Base-by-base conservation (phyloP, 495 filamentous ascomycete genomes). In the Elaphomyces granulatus region DNA sequence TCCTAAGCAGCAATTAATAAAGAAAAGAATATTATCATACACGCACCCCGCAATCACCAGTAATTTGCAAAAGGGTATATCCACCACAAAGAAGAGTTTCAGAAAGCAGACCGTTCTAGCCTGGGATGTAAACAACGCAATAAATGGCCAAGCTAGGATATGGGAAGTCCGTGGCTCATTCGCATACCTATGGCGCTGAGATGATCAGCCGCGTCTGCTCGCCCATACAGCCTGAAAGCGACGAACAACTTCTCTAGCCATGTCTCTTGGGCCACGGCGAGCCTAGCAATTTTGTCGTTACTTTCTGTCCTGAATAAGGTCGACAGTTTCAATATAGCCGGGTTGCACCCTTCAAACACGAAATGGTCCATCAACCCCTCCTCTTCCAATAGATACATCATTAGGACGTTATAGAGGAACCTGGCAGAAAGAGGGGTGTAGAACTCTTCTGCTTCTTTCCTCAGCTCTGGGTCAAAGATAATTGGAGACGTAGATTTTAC, bases 221-320 rank as follows among this genome's bases (percentile, higher is more conserved):
- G 15, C 10, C 37, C 37, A 17, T 38, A 18, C 6, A 38, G 18
- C 21, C 31, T 14, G 15, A 38, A 28, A 15, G 19, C 37, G 18
- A 26, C 21, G 4, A 20, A n/a, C 1, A 38, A 21, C 37, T 21
- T 38, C 37, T 38, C 37, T 12, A 3, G 16, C 37, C 37, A 38
- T n/a, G 37, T 38, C 10, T 38, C 21, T n/a, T 38, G 18, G 16
- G 16, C 15, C 19, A 26, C 21, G 17, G 37, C 37, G 31, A 38
- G 37, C 18, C 15, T 30, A 15, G 21, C 20, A 20, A 38, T 26
- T 16, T 16, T 20, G 19, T 15, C 18, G n/a, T 38, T 38, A 12
- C 31, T 16, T 2, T 15, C 37, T 20, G 12, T 26, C 9, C 21
- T 15, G 21, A 38, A 38, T n/a, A n/a, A n/a, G n/a, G n/a, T n/a